These are phyloP conservation scores for Vinca major DNA, from an alignment of 305 asterid genomes.

Conservation along the genomic window DNA sequence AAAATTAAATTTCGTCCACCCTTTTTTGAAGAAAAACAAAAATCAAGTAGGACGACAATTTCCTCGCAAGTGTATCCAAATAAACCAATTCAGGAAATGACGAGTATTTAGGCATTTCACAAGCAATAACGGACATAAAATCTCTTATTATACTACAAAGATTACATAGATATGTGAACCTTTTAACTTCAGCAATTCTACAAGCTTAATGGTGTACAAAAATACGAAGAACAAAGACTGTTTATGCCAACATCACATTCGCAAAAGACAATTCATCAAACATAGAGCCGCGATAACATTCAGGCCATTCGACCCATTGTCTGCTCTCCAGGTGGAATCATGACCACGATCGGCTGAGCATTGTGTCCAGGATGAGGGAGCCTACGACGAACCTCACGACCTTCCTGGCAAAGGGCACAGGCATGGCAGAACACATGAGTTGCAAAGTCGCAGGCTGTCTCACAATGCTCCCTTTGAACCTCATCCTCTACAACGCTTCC, in stretches of 20 bases:
- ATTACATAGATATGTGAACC: neutral
- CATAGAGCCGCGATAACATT: neutral
- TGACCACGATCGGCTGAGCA: constrained; percentile 47
- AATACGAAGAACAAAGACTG: no score
- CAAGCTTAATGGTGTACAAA: neutral
- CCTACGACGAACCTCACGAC: constrained; percentile 89
- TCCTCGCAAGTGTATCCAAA: no score
- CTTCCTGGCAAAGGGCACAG: constrained; percentile 92
- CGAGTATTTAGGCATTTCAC: no score
- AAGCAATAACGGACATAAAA: no score
- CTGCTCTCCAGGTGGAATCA: constrained; percentile 74
- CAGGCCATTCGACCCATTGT: constrained; percentile 48
- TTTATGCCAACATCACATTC: neutral
- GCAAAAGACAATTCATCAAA: neutral
- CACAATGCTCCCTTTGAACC: constrained; percentile 61
- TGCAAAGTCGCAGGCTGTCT: constrained; percentile 64
- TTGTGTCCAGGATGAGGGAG: constrained; percentile 67
- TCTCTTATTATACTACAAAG: neutral
- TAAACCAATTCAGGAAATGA: no score
- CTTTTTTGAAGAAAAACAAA: no score
- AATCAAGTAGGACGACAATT: no score
- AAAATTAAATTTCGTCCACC: no score
- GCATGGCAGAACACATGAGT: constrained; percentile 75
- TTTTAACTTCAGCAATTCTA: neutral
- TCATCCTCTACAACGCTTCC: constrained; percentile 47